Percentiles rank a stretch among this genome's conserved stretches.
These are phyloP conservation scores for Cadophora sp. DNA, from an alignment of 2,329 filamentous ascomycete species.

Conservation along the genomic window DNA sequence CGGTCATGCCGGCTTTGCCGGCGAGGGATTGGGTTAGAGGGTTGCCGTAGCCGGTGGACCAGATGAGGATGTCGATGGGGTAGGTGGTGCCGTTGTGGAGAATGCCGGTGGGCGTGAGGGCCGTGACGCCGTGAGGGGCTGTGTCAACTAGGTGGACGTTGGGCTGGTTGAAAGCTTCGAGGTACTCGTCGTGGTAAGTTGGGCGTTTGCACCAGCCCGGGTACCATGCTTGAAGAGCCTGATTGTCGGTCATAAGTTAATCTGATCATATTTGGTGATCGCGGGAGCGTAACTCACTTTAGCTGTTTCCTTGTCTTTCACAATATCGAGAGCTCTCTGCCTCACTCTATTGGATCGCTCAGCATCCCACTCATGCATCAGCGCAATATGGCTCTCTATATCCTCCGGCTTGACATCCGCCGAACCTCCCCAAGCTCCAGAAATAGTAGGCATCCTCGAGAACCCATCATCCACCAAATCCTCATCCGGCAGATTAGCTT, in stretches of 20 bases:
- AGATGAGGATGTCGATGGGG: conserved; percentile 54
- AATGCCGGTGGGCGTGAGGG: conserved; percentile 54
- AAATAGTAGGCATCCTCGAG: conserved; percentile 21
- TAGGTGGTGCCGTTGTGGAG: conserved; percentile 56
- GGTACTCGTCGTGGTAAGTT: conserved; percentile 65
- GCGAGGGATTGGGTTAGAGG: conserved; percentile 36
- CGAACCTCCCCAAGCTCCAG: conserved; percentile 19
- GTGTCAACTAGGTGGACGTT: conserved; percentile 68
- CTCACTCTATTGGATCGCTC: conserved; percentile 53
- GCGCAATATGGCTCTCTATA: conserved; percentile 10
- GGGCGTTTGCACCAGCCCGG: conserved; percentile 68
- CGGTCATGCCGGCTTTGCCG: conserved; percentile 45
- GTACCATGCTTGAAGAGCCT: conserved; percentile 58
- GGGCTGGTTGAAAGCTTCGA: conserved; percentile 61
- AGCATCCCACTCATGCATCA: conserved; percentile 40
- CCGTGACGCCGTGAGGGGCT: conserved; percentile 56
- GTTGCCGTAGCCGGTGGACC: conserved; percentile 49
- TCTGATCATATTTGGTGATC: neutral
- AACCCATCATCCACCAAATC: conserved; percentile 34
- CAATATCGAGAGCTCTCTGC: conserved; percentile 54
- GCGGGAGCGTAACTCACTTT: conserved; percentile 47
- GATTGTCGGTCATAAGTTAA: neutral
- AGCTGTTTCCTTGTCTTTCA: conserved; percentile 59
- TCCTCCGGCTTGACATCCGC: conserved; percentile 16
- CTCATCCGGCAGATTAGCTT: conserved; percentile 55